A percentile compares a stretch with the other conserved stretches of the same genome.
Evolutionary conservation across 176 grass and related monocot genomes (phyloP).

Genomic region (Triticum timopheevii): DNA sequence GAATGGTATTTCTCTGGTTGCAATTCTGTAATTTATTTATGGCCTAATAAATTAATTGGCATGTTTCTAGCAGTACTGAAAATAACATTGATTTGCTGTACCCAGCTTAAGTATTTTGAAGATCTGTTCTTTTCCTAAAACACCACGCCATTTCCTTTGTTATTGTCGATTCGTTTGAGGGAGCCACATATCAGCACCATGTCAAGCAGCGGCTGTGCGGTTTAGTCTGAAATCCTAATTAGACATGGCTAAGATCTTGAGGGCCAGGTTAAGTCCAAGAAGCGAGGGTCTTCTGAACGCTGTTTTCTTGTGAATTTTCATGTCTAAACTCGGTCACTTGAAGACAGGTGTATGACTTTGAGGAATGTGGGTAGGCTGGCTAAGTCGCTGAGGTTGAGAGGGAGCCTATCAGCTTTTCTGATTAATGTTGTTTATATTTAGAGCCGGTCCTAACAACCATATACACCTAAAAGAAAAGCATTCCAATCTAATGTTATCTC

Average conservation of each 20-base stretch:
- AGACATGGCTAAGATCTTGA: background rate
- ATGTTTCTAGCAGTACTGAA: background rate
- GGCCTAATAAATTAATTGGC: background rate
- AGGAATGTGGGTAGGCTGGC: background rate
- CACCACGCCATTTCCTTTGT: background rate
- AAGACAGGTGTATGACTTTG: background rate
- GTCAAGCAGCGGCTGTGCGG: background rate
- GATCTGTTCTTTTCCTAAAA: slow-evolving; percentile 9
- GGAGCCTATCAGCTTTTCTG: background rate
- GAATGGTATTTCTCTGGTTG: slow-evolving; percentile 54
- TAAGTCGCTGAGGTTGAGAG: background rate
- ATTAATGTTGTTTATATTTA: background rate
- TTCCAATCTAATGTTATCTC: background rate
- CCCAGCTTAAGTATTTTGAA: background rate
- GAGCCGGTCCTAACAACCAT: background rate
- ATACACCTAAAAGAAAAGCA: background rate
- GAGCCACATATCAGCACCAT: background rate
- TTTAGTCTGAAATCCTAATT: background rate
- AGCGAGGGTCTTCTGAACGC: background rate
- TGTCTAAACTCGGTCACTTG: background rate
- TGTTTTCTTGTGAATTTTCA: background rate
- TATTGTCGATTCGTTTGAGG: background rate
- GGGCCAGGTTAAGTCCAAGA: background rate
- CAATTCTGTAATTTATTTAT: background rate
- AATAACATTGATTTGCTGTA: background rate